Evolutionary conservation across 2,329 filamentous ascomycete species (phyloP).

Genomic region (Fusarium irregulare): DNA sequence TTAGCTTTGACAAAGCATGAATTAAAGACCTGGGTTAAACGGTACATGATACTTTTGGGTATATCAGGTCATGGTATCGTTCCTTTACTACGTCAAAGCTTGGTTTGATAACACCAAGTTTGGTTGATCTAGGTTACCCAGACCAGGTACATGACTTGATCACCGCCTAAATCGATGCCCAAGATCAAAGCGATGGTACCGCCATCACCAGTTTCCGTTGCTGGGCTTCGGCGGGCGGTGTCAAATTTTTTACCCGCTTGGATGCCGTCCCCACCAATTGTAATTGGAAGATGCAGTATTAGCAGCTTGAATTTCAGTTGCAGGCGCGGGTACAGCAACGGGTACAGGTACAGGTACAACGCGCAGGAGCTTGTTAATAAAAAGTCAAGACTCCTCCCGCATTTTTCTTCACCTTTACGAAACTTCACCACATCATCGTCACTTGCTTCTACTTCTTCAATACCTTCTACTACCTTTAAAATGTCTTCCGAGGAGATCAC

Average conservation of each 20-base stretch:
- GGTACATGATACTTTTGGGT: background rate
- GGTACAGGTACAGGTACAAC: background rate
- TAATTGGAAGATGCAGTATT: constrained; percentile 8
- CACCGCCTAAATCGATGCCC: constrained; percentile 43
- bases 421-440: constrained; percentile 33
- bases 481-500: constrained; percentile 73
- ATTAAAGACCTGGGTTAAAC: constrained; percentile 13
- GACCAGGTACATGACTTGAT: constrained; percentile 8
- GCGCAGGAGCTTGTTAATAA: constrained; percentile 23
- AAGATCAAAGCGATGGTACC: constrained; percentile 29
- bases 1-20: constrained; percentile 7
- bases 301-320: constrained; percentile 12
- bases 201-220: constrained; percentile 37
- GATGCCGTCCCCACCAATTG: constrained; percentile 20
- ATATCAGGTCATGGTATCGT: constrained; percentile 10
- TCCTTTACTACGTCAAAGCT: background rate
- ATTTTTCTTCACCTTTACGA: constrained; percentile 34
- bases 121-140: constrained; percentile 15
- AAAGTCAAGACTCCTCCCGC: constrained; percentile 38
- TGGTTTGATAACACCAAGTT: background rate
- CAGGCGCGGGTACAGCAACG: constrained; percentile 11
- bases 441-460: constrained; percentile 13
- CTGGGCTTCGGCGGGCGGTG: constrained; percentile 31
- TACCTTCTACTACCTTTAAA: constrained; percentile 48
- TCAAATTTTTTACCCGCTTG: constrained; percentile 46